phyloP scores from a whole-genome alignment of 805 yeast genomes.

The Candida vartiovaarae region DNA sequence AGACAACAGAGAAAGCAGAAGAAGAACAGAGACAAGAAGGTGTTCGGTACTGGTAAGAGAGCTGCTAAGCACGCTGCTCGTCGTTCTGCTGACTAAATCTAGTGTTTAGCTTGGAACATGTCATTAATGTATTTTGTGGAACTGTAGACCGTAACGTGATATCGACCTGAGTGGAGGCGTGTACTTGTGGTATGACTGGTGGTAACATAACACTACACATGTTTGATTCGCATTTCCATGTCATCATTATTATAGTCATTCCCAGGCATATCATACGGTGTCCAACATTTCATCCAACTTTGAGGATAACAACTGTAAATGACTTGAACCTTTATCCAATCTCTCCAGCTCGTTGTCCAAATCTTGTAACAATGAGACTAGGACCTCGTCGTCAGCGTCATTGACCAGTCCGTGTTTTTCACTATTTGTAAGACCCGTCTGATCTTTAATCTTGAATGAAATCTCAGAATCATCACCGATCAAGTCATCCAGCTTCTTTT shows the following conservation, averaged over 20 bases:
- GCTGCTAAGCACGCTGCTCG: slow-evolving; percentile 88
- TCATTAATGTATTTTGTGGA: not conserved
- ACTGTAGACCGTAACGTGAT: not conserved
- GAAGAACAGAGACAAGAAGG: slow-evolving; percentile 99
- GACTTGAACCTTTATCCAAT: slow-evolving; percentile 8
- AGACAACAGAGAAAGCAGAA: slow-evolving; percentile 99
- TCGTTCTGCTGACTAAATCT: slow-evolving; percentile 73
- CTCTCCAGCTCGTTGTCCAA: slow-evolving; percentile 11
- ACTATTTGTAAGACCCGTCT: not conserved
- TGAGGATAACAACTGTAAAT: slow-evolving; percentile 6
- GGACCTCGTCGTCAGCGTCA: slow-evolving; percentile 4
- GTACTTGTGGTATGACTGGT: not conserved
- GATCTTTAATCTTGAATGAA: not conserved
- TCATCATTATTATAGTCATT: no score
- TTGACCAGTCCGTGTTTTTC: not conserved
- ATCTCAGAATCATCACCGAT: slow-evolving; percentile 3
- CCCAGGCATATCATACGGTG: not conserved
- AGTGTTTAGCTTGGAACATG: slow-evolving; percentile 5
- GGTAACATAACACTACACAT: not conserved
- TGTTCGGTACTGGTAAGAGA: slow-evolving; percentile 96
- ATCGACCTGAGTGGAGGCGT: not conserved
- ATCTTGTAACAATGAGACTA: slow-evolving; percentile 7
- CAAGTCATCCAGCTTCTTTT: slow-evolving; percentile 5
- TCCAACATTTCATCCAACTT: slow-evolving; percentile 7
- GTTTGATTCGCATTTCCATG: no score